Evolutionary conservation across 257 asterid genomes (phyloP).

Genomic region (Gynochthodes officinalis): DNA sequence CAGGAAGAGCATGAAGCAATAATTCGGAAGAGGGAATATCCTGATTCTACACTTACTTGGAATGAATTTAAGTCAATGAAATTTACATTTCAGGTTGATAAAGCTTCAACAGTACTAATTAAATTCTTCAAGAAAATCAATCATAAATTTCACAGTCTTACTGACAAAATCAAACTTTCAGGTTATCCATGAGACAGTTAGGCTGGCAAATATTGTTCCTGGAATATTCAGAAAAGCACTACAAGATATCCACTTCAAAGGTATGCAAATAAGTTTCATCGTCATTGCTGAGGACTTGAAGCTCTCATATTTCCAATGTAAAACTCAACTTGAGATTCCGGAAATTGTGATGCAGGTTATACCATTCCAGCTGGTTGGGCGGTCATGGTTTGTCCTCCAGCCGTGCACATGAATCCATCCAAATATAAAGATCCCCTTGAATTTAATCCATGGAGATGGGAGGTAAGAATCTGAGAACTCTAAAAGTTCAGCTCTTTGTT

Average conservation of each 20-base stretch:
- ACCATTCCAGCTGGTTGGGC: conserved; percentile 97
- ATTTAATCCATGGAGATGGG: conserved; percentile 93
- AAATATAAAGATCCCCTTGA: conserved; percentile 71
- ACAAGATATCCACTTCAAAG: conserved; percentile 64
- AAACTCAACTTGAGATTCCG: conserved; percentile 15
- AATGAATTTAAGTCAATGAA: conserved; percentile 79
- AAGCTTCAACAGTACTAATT: neutral
- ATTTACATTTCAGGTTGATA: conserved; percentile 71
- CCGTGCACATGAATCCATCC: conserved; percentile 75
- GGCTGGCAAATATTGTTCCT: conserved; percentile 91
- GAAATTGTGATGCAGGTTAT: conserved; percentile 51
- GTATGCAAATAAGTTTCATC: conserved; percentile 30
- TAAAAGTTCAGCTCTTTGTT: neutral
- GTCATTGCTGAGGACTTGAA: conserved; percentile 1
- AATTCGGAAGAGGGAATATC: conserved; percentile 52
- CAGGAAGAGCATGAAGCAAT: conserved; percentile 84
- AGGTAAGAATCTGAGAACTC: conserved; percentile 38
- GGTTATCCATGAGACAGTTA: conserved; percentile 81
- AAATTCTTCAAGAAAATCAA: neutral
- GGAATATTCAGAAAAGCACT: conserved; percentile 79
- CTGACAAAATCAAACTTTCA: conserved; percentile 32
- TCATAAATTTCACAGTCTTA: conserved; percentile 5
- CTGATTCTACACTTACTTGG: conserved; percentile 73
- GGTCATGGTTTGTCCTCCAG: conserved; percentile 92
- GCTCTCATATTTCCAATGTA: conserved; percentile 11